Evolutionary conservation across 2,329 filamentous ascomycete genomes (phyloP).

Genomic region (Achaetomium macrosporum): DNA sequence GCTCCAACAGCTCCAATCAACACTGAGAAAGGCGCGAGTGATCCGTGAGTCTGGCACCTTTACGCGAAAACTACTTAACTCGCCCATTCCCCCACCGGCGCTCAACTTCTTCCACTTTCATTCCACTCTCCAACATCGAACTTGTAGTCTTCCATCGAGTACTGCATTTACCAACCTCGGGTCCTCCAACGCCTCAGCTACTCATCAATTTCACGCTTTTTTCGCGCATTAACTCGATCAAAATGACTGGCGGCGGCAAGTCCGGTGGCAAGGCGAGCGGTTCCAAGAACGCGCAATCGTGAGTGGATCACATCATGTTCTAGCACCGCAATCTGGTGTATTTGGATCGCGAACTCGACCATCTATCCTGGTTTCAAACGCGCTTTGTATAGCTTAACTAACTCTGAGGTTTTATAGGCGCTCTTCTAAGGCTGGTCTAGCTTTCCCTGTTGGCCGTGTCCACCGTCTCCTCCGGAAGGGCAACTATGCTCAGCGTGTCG

Average conservation of each 20-base stretch:
- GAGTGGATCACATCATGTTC: slow-evolving; percentile 39
- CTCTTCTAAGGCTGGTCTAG: slow-evolving; percentile 98
- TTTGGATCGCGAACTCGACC: not conserved
- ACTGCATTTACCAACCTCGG: slow-evolving; percentile 23
- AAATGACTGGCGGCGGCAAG: slow-evolving; percentile 99
- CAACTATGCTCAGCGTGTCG: slow-evolving; percentile 99
- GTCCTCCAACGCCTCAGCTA: slow-evolving; percentile 29
- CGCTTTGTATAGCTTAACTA: slow-evolving; percentile 34
- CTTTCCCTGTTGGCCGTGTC: slow-evolving; percentile 98
- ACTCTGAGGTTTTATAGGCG: slow-evolving; percentile 54
- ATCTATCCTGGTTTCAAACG: slow-evolving; percentile 29
- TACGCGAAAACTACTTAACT: slow-evolving; percentile 53
- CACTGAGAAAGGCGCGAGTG: slow-evolving; percentile 32
- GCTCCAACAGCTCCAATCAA: slow-evolving; percentile 24
- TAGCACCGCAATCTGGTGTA: not conserved
- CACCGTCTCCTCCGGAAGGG: slow-evolving; percentile 98
- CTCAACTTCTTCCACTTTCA: slow-evolving; percentile 32
- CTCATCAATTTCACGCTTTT: slow-evolving; percentile 21
- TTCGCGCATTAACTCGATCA: slow-evolving; percentile 47
- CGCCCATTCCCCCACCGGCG: slow-evolving; percentile 40
- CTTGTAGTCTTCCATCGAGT: slow-evolving; percentile 27
- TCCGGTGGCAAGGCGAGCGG: slow-evolving; percentile 99
- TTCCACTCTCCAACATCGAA: slow-evolving; percentile 34
- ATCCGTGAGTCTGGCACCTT: slow-evolving; percentile 43
- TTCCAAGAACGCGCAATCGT: slow-evolving; percentile 99